Base-by-base conservation (phyloP, 163 green algal genomes). In the Chlamydomonas reinhardtii region DNA sequence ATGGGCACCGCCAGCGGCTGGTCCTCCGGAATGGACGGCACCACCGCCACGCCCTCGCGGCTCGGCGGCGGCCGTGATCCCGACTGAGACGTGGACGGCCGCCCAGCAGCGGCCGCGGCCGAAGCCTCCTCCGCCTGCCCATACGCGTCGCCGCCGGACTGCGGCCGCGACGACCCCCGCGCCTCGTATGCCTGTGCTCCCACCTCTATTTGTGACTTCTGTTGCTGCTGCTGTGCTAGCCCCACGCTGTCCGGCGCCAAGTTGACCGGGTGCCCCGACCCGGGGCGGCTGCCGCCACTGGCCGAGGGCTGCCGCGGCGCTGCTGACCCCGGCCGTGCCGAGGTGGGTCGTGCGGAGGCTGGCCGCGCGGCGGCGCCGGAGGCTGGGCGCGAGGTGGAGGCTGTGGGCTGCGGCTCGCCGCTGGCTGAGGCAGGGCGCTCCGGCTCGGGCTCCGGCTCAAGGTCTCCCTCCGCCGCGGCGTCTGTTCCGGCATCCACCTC, bases 381-480 rank as follows among this genome's bases (percentile, higher is more conserved):
- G 17, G 35, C 70, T 12, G 81, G 81, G 6, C 81, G 70, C 22
- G 81, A 87, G 34, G 59, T 87, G 71, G 81, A 87, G 6, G 70
- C 70, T 5, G 71, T 72, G 5, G 81, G 81, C 71, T 76, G 81
- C 25, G 74, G 24, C 25, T 65, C 69, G 34, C 43, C 71, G 29
- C 37, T 32, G 15, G 70, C 68, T 2, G 24, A 61, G 17, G 79
- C 79, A 12, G 48, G 68, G 15, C 69, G 43, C 31, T 74, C 73
- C 19, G 48, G n/a, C n/a, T 79, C 48, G 17, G n/a, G 12, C 24
- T 79, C 73, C 32, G 48, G 48, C 48, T 56, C 48, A 19, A 56
- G 48, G 11, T 56, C 48, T 19, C 48, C 48, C 48, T 56, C 48
- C 48, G 48, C 48, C 48, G 48, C 62, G 4, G 12, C 62, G 27